A percentile compares a stretch with the other conserved stretches of the same genome.
Evolutionary conservation across 257 asterid species (phyloP).

Genomic region (Rhazya stricta): DNA sequence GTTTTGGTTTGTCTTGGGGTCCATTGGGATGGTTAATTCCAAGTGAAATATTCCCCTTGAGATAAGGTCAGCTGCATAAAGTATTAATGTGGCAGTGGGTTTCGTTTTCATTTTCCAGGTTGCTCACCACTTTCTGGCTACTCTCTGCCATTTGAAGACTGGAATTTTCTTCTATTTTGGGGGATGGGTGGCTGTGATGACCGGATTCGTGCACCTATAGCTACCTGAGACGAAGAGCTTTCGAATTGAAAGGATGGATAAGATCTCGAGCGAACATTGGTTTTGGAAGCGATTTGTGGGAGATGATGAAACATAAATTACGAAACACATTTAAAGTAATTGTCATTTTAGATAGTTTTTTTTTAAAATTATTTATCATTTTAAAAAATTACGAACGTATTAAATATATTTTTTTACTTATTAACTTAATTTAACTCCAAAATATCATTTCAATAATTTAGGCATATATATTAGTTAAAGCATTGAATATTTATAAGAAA

Average conservation of each 20-base stretch:
- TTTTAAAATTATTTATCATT: too few species aligned
- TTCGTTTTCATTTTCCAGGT: slow-evolving; percentile 21
- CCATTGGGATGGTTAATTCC: slow-evolving; percentile 33
- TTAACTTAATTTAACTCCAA: too few species aligned
- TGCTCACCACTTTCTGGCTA: slow-evolving; percentile 25
- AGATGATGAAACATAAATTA: too few species aligned
- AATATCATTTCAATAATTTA: too few species aligned
- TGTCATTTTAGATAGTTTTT: too few species aligned
- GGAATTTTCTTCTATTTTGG: slow-evolving; percentile 30
- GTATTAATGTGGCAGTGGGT: slow-evolving; percentile 24
- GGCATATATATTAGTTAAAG: too few species aligned
- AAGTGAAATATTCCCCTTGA: slow-evolving; percentile 36
- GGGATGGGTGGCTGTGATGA: slow-evolving; percentile 34
- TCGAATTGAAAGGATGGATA: slow-evolving; percentile 34
- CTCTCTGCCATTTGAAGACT: slow-evolving; percentile 25
- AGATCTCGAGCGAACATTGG: slow-evolving; percentile 29
- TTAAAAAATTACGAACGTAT: too few species aligned
- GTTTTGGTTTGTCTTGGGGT: slow-evolving; percentile 35
- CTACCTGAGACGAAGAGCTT: slow-evolving; percentile 35
- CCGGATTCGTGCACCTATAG: slow-evolving; percentile 19
- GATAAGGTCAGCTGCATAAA: slow-evolving; percentile 35
- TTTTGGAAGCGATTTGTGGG: slow-evolving; percentile 26
- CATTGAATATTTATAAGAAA: too few species aligned
- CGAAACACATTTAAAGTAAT: too few species aligned
- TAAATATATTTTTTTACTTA: too few species aligned